Conservation (phyloP, 306 rosid species). For the Hippophae gyantsensis region DNA sequence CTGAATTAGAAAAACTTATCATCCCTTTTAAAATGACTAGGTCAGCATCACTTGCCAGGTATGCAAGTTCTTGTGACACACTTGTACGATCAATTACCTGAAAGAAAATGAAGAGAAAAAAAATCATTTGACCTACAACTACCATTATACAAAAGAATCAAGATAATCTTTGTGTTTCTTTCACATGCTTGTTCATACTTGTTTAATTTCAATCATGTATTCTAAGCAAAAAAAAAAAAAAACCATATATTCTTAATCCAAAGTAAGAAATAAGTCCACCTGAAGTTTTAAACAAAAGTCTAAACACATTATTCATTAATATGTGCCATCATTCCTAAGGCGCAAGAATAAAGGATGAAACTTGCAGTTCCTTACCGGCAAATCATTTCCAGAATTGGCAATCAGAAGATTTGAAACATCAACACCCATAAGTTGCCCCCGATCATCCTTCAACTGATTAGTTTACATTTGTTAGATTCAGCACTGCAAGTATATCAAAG, state of each 20-base stretch:
- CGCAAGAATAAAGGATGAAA: not conserved
- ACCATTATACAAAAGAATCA: conserved; percentile 4
- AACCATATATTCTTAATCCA: too few relatives aligned
- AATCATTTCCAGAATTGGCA: conserved; percentile 89
- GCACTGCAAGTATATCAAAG: not conserved
- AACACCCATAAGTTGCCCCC: conserved; percentile 57
- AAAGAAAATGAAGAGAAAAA: conserved; percentile 3
- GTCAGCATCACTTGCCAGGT: conserved; percentile 81
- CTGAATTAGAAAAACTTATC: conserved; percentile 45
- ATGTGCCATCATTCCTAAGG: too few relatives aligned
- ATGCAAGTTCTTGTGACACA: conserved; percentile 80
- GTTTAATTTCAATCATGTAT: too few relatives aligned
- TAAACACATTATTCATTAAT: too few relatives aligned
- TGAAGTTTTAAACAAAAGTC: too few relatives aligned
- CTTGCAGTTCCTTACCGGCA: conserved; percentile 66
- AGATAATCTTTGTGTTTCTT: too few relatives aligned
- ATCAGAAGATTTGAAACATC: conserved; percentile 65
- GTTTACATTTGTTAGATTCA: conserved; percentile 13
- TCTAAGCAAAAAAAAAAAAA: too few relatives aligned
- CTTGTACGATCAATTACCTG: conserved; percentile 83
- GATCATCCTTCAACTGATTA: conserved; percentile 72
- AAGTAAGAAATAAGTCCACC: too few relatives aligned
- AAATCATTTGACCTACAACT: not conserved
- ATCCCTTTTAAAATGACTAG: conserved; percentile 88
- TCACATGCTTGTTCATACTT: too few relatives aligned